phyloP scores from a whole-genome alignment of 331 rosid species.

The Quercus tomentella region DNA sequence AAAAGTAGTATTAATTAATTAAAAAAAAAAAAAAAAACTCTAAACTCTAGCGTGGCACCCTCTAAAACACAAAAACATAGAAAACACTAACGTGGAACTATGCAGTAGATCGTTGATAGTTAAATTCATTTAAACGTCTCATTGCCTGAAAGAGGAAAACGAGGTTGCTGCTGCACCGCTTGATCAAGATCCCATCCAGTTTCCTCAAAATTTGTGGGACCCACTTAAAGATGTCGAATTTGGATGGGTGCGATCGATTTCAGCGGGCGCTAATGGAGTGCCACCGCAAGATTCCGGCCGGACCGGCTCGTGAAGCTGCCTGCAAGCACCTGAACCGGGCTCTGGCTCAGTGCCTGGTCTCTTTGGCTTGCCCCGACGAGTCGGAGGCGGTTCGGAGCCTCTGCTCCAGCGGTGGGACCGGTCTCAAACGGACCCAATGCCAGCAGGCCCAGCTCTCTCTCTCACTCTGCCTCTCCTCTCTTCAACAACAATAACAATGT shows the following conservation, averaged over 20 bases:
- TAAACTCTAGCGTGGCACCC: no score
- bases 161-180: no score
- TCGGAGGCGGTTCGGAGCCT: constrained; percentile 61
- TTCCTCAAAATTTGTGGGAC: no score
- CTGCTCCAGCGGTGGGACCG: constrained; percentile 71
- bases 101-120: no score
- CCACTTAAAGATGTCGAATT: neutral
- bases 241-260: constrained; percentile 38
- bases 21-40: no score
- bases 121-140: no score
- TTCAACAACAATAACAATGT: constrained; percentile 12
- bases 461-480: constrained; percentile 62
- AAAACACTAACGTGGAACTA: no score
- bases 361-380: constrained; percentile 58
- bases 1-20: no score
- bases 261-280: constrained; percentile 59
- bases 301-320: constrained; percentile 44
- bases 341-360: constrained; percentile 64
- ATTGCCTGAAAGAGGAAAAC: no score
- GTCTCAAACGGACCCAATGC: constrained; percentile 71
- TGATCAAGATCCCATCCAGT: no score
- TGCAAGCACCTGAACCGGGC: constrained; percentile 80
- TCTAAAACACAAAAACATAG: no score
- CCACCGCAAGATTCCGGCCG: constrained; percentile 57
- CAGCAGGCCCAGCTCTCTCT: constrained; percentile 73